Percentiles rank a stretch among this genome's conserved stretches.
These are phyloP conservation scores for Chloranthus sessilifolius DNA, from an alignment of 164 flowering plant species.

Conservation along the genomic window DNA sequence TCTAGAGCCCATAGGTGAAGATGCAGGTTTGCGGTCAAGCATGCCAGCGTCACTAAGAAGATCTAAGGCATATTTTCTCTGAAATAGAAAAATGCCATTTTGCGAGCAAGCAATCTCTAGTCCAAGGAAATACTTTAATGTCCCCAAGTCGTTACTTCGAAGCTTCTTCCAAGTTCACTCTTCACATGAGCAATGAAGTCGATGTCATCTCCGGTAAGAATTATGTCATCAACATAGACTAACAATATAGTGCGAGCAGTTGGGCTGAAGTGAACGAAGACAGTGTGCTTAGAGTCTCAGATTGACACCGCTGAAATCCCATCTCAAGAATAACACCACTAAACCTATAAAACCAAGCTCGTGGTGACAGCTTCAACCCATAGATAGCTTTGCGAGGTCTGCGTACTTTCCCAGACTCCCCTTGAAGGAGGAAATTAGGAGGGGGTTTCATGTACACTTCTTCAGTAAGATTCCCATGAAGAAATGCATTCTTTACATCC, in stretches of 20 bases:
- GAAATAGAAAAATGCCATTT: background rate
- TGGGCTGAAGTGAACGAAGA: background rate
- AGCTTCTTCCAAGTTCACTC: background rate
- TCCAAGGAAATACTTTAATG: background rate
- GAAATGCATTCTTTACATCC: conserved; percentile 5
- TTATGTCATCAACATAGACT: background rate
- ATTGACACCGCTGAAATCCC: no score
- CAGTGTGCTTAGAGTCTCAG: no score
- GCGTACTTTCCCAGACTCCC: background rate
- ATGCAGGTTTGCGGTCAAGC: no score
- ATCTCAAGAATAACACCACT: background rate
- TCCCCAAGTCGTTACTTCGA: background rate
- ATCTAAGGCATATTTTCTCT: background rate
- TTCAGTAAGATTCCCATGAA: background rate
- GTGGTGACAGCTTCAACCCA: background rate
- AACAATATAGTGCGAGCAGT: background rate
- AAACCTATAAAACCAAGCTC: background rate
- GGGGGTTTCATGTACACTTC: conserved; percentile 5
- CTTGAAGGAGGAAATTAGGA: background rate
- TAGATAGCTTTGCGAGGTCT: background rate
- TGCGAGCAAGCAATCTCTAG: background rate
- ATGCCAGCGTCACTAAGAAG: background rate
- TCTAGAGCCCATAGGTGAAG: no score
- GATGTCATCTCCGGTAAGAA: background rate
- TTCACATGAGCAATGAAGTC: background rate